Conservation (phyloP, 352 stramenopile species). For the Phytopythium delawarense region DNA sequence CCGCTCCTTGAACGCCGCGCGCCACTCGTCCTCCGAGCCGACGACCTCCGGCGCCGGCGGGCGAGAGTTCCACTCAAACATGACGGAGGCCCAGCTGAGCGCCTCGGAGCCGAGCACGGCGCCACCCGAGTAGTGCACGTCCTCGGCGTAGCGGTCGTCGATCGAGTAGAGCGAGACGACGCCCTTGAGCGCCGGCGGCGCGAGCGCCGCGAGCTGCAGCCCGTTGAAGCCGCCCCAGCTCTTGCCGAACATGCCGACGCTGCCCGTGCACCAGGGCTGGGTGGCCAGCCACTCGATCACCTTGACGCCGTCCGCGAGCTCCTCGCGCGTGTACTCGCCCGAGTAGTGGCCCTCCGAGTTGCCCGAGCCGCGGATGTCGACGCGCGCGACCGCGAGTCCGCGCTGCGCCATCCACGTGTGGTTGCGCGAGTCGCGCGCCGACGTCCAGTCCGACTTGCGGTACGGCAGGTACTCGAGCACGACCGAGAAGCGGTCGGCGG, state of each 20-base stretch:
- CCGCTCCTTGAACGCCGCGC: slow-evolving; percentile 20
- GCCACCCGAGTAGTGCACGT: slow-evolving; percentile 48
- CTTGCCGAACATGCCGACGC: slow-evolving; percentile 43
- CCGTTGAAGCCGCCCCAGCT: slow-evolving; percentile 56
- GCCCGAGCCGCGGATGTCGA: slow-evolving; percentile 44
- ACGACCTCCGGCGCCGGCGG: slow-evolving; percentile 32
- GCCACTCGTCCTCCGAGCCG: slow-evolving; percentile 26
- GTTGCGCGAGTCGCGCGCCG: slow-evolving; percentile 35
- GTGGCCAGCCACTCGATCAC: slow-evolving; percentile 42
- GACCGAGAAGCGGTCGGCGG: slow-evolving; percentile 19
- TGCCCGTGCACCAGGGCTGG: slow-evolving; percentile 40
- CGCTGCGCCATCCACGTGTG: slow-evolving; percentile 44
- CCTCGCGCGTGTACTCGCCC: slow-evolving; percentile 40
- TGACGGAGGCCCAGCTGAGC: slow-evolving; percentile 46
- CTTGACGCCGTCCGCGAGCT: slow-evolving; percentile 38
- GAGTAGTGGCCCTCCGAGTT: slow-evolving; percentile 39
- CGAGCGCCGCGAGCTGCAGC: slow-evolving; percentile 37
- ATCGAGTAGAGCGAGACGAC: slow-evolving; percentile 54
- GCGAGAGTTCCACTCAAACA: slow-evolving; percentile 40
- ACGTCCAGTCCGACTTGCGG: slow-evolving; percentile 44
- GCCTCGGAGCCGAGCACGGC: slow-evolving; percentile 41
- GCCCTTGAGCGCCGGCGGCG: slow-evolving; percentile 29
- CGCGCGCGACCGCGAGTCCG: slow-evolving; percentile 38
- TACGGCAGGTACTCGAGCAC: slow-evolving; percentile 58
- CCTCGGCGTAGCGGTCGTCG: slow-evolving; percentile 47